Evolutionary conservation across 1,284 basidiomycete species (phyloP), one percentile per base, ranked within the genome.

Genomic region (Neotropicomus parvogracilis): DNA sequence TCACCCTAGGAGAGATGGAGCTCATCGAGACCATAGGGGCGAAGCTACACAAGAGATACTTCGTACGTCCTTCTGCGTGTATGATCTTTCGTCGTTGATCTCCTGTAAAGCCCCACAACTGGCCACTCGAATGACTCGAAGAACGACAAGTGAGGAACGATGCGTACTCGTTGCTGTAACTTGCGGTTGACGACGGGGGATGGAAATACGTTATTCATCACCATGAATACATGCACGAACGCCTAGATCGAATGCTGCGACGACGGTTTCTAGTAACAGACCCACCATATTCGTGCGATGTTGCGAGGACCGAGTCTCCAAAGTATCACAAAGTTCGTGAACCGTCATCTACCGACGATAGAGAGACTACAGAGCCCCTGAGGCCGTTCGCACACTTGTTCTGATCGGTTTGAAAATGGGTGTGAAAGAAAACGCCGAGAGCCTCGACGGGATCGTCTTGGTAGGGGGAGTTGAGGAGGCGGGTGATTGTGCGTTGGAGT

Each of bases 21-120:
- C 74, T 75, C 28, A 82, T 92, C 39, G 81, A 85, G 27, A 70
- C 73, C 16, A 74, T 74, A 4, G 88, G 85, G 1, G 70, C 73
- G n/a, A 75, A 80, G 61, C 54, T 78, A 17, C 80, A 89, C 64
- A 81, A 79, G 53, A 54, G 66, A 57, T 62, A 40, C 49, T 65
- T 53, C 9, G 64, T 67, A 41, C 7, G 64, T 55, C 20, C 29
- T 39, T 44, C 28, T 7, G 3, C 16, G 4, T 37, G 7, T 17
- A 3, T 4, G 3, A 1, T 24, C 19, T 36, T 21, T 31, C 37
- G n/a, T 48, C 24, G 20, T 17, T 53, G n/a, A 65, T 20, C 20
- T 6, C 13, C 28, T 36, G 7, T 28, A n/a, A 48, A 68, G 62
- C 28, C 44, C 10, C 10, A 5, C 0, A 54, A 39, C 33, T 63